phyloP scores from a whole-genome alignment of 345 rosid genomes.

The Corchorus olitorius region DNA sequence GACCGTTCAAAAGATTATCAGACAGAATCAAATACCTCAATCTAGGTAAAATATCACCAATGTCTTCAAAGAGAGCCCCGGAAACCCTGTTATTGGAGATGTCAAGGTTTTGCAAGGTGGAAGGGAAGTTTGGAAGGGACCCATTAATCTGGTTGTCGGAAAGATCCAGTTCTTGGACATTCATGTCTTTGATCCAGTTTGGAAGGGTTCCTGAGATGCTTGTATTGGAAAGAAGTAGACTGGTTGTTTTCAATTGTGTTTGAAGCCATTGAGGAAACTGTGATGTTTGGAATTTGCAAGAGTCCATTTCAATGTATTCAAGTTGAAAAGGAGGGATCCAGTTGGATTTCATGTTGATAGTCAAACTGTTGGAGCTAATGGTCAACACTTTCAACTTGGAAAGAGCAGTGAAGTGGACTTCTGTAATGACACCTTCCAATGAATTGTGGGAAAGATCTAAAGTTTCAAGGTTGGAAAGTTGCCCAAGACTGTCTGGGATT shows the following conservation, averaged over 20 bases:
- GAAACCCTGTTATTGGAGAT: neutral
- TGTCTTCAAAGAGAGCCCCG: neutral
- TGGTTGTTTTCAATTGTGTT: too few relatives aligned
- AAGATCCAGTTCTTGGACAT: neutral
- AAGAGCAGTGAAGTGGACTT: neutral
- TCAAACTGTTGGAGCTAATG: neutral
- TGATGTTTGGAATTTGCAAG: too few relatives aligned
- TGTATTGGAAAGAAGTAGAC: neutral
- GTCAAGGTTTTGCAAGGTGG: neutral
- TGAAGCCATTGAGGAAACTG: too few relatives aligned
- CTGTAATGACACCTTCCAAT: neutral
- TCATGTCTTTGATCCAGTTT: constrained; percentile 13
- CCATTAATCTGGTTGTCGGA: neutral
- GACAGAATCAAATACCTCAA: neutral
- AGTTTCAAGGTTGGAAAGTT: neutral
- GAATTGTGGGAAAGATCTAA: neutral
- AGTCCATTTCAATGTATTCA: neutral
- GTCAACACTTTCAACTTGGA: neutral
- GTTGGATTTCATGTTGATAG: neutral
- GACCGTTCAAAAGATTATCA: neutral
- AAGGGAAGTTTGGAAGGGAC: neutral
- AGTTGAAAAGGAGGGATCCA: neutral
- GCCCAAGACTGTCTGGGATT: neutral
- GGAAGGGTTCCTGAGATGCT: neutral
- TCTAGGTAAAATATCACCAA: neutral